These are phyloP conservation scores for Nissolia schottii DNA, from an alignment of 306 rosid genomes.

Conservation along the genomic window DNA sequence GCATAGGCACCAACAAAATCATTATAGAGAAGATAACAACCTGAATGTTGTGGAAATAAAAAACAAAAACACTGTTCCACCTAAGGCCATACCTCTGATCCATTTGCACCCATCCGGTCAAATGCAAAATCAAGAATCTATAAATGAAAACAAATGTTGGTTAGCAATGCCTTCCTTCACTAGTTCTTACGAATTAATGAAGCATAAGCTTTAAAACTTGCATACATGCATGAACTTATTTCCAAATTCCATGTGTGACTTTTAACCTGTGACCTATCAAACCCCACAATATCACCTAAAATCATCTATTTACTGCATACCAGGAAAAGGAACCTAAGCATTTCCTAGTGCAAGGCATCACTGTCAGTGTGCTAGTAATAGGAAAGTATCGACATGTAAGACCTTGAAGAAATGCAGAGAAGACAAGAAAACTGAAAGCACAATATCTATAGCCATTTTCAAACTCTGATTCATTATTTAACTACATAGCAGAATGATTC, in stretches of 20 bases:
- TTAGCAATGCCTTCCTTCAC: conserved; percentile 24
- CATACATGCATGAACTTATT: conserved; percentile 8
- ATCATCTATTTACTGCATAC: neutral
- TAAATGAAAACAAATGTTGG: conserved; percentile 34
- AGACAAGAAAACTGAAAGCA: neutral
- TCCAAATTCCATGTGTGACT: neutral
- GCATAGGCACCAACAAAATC: neutral
- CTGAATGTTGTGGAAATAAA: neutral
- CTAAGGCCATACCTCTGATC: conserved; percentile 60
- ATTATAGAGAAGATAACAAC: neutral
- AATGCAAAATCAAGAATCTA: conserved; percentile 92
- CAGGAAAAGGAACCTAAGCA: conserved; percentile 5
- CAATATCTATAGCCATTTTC: neutral
- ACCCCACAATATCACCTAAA: neutral
- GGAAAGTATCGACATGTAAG: neutral
- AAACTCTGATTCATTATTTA: neutral
- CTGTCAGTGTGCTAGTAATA: neutral
- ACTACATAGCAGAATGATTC: neutral
- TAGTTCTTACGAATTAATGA: conserved; percentile 12
- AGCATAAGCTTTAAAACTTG: neutral
- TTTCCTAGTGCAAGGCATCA: conserved; percentile 11
- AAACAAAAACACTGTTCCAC: neutral
- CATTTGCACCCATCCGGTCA: conserved; percentile 89
- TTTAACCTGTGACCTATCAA: conserved; percentile 4
- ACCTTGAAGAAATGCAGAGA: neutral